phyloP scores from a whole-genome alignment of 108 stramenopile species.

The Cylindrotheca closterium region DNA sequence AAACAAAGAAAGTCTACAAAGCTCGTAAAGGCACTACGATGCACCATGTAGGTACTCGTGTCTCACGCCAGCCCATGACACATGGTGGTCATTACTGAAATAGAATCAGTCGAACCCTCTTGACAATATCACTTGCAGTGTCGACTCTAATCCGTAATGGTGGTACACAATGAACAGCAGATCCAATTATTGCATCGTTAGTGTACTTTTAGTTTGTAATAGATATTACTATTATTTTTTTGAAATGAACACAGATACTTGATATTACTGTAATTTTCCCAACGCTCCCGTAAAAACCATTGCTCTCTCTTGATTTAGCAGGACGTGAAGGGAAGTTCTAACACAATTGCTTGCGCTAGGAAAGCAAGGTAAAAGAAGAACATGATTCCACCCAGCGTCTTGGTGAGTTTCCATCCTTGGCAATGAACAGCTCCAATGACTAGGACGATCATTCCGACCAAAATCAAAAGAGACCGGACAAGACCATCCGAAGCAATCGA shows the following conservation, averaged over 20 bases:
- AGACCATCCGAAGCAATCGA: constrained; percentile 51
- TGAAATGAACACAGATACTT: neutral
- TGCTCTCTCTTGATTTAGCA: constrained; percentile 8
- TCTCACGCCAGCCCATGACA: no score
- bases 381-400: constrained; percentile 64
- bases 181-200: no score
- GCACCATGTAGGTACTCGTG: no score
- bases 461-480: constrained; percentile 54
- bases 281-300: neutral
- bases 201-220: neutral
- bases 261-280: neutral
- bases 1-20: no score
- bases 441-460: constrained; percentile 71
- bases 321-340: constrained; percentile 37
- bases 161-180: no score
- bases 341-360: constrained; percentile 57
- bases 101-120: no score
- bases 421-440: constrained; percentile 70
- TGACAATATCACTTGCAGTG: no score
- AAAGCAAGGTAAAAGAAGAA: constrained; percentile 74
- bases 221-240: neutral
- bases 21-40: no score
- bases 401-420: constrained; percentile 85
- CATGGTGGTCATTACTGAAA: no score
- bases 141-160: no score